Evolutionary conservation across 371 early-diverging fungal genomes (phyloP).

Genomic region (Fennellomyces sp.): DNA sequence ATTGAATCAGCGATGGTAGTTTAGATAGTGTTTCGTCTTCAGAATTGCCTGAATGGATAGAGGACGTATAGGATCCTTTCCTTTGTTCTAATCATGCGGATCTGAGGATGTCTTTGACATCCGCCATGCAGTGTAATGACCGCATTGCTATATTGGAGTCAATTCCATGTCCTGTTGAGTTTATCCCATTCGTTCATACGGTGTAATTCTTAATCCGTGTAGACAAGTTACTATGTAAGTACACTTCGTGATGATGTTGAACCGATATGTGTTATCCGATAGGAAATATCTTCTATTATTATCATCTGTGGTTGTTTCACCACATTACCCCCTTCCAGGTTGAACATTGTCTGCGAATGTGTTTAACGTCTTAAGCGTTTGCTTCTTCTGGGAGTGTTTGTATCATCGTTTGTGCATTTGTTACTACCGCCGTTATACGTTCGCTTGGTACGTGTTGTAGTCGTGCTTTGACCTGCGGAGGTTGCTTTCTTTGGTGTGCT

Average conservation of each 20-base stretch:
- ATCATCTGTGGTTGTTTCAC: not conserved
- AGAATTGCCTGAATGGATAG: no score
- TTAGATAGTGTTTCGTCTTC: no score
- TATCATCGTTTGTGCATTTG: not conserved
- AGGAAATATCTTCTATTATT: not conserved
- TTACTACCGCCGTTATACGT: not conserved
- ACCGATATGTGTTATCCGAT: not conserved
- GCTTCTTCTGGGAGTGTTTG: not conserved
- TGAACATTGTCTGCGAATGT: not conserved
- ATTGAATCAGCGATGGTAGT: no score
- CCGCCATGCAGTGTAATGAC: no score
- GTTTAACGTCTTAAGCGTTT: not conserved
- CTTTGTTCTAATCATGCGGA: no score
- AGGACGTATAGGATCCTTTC: no score
- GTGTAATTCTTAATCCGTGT: no score
- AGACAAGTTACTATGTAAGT: no score
- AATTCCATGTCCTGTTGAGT: no score
- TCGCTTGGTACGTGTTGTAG: not conserved
- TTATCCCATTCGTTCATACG: no score
- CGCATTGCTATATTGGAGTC: no score
- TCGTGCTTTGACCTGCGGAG: not conserved
- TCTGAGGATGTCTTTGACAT: no score
- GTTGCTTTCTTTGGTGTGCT: constrained; percentile 6
- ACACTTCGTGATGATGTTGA: not conserved
- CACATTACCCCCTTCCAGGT: constrained; percentile 2